Conservation (phyloP, 768 basidiomycete species). For the Tulasnella sp. region DNA sequence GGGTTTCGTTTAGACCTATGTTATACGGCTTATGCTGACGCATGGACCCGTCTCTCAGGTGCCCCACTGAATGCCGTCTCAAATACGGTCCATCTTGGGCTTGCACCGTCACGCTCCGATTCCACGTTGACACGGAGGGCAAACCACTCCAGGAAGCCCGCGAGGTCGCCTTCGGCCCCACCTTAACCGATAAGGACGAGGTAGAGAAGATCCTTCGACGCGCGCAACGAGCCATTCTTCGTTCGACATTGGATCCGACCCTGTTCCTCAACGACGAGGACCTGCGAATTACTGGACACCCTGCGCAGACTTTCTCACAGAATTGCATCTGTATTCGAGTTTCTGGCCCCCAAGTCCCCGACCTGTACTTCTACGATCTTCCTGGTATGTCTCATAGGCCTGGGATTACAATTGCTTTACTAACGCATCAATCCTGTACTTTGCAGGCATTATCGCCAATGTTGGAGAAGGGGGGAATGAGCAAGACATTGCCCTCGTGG, state of each 20-base stretch:
- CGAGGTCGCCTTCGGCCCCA: conserved; percentile 15
- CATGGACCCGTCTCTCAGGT: conserved; percentile 27
- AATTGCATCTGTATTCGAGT: conserved; percentile 51
- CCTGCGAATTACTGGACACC: background rate
- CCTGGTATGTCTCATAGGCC: conserved; percentile 40
- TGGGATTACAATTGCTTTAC: too few species aligned
- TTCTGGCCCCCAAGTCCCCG: conserved; percentile 46
- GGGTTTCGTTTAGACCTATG: too few species aligned
- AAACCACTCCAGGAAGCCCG: conserved; percentile 11
- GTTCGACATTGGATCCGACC: conserved; percentile 8
- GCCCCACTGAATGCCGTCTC: conserved; percentile 32
- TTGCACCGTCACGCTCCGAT: conserved; percentile 28
- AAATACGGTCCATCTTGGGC: conserved; percentile 23
- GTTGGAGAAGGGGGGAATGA: conserved; percentile 7
- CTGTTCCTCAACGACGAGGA: conserved; percentile 1
- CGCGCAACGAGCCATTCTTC: conserved; percentile 21
- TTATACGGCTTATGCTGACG: too few species aligned
- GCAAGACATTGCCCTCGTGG: conserved; percentile 3
- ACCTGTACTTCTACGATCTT: conserved; percentile 54
- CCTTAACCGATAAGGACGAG: conserved; percentile 8
- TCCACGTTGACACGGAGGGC: conserved; percentile 23
- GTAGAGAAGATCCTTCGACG: conserved; percentile 18
- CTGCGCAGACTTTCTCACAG: conserved; percentile 35
- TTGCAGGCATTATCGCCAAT: conserved; percentile 14
- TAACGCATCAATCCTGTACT: background rate